phyloP scores from a whole-genome alignment of 805 yeast genomes.

The Schizosaccharomyces osmophilus region DNA sequence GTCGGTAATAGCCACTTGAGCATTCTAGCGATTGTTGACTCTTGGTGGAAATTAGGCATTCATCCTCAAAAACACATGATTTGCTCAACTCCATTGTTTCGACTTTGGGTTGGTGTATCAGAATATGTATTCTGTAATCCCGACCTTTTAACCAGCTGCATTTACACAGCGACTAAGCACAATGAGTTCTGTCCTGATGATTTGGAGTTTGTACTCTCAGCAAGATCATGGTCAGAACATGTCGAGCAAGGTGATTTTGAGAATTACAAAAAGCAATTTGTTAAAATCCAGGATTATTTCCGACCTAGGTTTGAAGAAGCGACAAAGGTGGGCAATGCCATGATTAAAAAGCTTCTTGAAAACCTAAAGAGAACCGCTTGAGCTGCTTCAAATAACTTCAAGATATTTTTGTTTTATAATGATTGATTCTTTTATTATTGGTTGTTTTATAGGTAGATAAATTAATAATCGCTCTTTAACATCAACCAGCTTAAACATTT shows the following conservation, averaged over 20 bases:
- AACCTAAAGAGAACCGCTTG: constrained; percentile 9
- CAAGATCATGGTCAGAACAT: constrained; percentile 69
- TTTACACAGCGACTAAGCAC: constrained; percentile 44
- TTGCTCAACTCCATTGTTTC: constrained; percentile 79
- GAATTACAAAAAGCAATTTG: constrained; percentile 47
- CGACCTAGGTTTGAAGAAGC: constrained; percentile 75
- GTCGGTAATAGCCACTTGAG: constrained; percentile 77
- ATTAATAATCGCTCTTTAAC: too few species aligned
- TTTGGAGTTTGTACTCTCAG: constrained; percentile 74
- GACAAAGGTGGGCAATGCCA: constrained; percentile 67
- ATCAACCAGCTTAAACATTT: too few species aligned
- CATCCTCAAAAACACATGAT: constrained; percentile 92
- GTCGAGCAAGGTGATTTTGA: constrained; percentile 53
- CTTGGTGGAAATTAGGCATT: constrained; percentile 67
- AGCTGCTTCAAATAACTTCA: not conserved
- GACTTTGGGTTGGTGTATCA: constrained; percentile 81
- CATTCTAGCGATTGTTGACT: constrained; percentile 70
- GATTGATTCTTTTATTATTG: not conserved
- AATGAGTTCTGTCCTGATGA: constrained; percentile 65
- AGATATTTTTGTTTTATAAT: not conserved
- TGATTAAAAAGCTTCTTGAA: constrained; percentile 56
- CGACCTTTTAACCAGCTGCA: constrained; percentile 53
- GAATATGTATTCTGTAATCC: constrained; percentile 78
- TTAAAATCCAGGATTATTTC: constrained; percentile 60
- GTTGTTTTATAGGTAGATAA: too few species aligned